Evolutionary conservation across 495 filamentous ascomycete genomes (phyloP).

Genomic region (Amphirosellinia nigrospora): DNA sequence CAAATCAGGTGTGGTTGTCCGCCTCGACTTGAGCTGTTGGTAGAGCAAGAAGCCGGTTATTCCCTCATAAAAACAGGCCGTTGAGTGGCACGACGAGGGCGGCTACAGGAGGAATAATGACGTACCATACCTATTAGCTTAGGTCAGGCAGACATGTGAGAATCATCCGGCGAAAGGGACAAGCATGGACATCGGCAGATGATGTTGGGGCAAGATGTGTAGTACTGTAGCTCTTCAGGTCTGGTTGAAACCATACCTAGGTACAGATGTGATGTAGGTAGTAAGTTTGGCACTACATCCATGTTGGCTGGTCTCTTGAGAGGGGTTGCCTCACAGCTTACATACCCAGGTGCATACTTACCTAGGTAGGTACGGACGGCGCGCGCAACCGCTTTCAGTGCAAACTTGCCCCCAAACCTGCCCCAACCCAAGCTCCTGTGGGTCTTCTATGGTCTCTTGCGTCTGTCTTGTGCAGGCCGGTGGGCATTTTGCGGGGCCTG

Average conservation of each 20-base stretch:
- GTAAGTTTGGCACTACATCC: background rate
- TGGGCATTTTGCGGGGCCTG: slow-evolving; percentile 14
- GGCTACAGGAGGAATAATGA: background rate
- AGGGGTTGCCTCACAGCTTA: background rate
- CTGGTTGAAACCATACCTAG: background rate
- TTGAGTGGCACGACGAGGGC: background rate
- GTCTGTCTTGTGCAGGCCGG: too few relatives aligned
- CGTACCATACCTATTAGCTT: slow-evolving; percentile 4
- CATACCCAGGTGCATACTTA: background rate
- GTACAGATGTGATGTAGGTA: background rate
- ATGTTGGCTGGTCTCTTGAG: background rate
- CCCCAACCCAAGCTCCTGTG: background rate
- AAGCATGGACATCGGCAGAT: background rate
- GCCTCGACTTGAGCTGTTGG: background rate
- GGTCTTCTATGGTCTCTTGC: too few relatives aligned
- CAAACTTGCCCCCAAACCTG: background rate
- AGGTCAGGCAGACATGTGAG: background rate
- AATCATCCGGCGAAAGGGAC: background rate
- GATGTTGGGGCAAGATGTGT: background rate
- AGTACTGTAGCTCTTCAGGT: background rate
- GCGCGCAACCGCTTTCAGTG: background rate
- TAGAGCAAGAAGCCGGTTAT: background rate
- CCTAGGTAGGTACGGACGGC: too few relatives aligned
- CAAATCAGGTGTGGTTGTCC: background rate
- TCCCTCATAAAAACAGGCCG: background rate